A percentile compares a stretch with the other conserved stretches of the same genome.
These are phyloP conservation scores for Alternaria angustiovoidea DNA, from an alignment of 2,329 filamentous ascomycete genomes.

Conservation along the genomic window DNA sequence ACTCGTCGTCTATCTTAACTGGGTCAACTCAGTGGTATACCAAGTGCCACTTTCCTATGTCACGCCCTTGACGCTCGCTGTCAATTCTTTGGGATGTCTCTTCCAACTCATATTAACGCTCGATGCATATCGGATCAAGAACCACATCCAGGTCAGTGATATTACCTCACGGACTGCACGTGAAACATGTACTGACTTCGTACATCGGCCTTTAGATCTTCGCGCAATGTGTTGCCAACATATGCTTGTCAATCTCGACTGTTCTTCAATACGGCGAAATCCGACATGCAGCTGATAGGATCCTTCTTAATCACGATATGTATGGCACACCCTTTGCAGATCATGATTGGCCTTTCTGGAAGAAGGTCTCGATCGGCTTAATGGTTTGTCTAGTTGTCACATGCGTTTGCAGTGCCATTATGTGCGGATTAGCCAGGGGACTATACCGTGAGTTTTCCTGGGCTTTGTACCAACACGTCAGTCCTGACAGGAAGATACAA, in stretches of 20 bases:
- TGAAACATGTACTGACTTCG: background rate
- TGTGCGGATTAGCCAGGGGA: slow-evolving; percentile 4
- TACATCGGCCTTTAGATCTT: slow-evolving; percentile 5
- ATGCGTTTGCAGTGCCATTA: slow-evolving; percentile 11
- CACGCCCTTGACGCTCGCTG: slow-evolving; percentile 22
- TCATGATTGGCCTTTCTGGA: slow-evolving; percentile 15
- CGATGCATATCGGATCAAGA: slow-evolving; percentile 34
- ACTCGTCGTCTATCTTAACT: slow-evolving; percentile 25
- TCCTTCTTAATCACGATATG: background rate
- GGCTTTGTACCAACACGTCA: slow-evolving; percentile 30
- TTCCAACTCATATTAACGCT: slow-evolving; percentile 33
- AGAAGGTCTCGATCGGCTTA: slow-evolving; percentile 10
- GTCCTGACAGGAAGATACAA: slow-evolving; percentile 18
- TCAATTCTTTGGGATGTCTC: slow-evolving; percentile 28
- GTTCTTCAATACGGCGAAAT: slow-evolving; percentile 33
- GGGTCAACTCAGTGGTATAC: slow-evolving; percentile 28
- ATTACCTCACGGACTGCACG: background rate
- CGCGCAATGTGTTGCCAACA: slow-evolving; percentile 28
- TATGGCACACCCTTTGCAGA: slow-evolving; percentile 25
- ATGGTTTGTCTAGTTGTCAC: slow-evolving; percentile 7
- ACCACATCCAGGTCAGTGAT: slow-evolving; percentile 27
- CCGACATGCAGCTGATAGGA: background rate
- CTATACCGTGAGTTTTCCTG: slow-evolving; percentile 28
- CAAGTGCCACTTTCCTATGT: slow-evolving; percentile 29
- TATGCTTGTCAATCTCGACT: slow-evolving; percentile 25